These are phyloP conservation scores for Auricularia cornea DNA, from an alignment of 768 basidiomycete genomes.

Conservation along the genomic window DNA sequence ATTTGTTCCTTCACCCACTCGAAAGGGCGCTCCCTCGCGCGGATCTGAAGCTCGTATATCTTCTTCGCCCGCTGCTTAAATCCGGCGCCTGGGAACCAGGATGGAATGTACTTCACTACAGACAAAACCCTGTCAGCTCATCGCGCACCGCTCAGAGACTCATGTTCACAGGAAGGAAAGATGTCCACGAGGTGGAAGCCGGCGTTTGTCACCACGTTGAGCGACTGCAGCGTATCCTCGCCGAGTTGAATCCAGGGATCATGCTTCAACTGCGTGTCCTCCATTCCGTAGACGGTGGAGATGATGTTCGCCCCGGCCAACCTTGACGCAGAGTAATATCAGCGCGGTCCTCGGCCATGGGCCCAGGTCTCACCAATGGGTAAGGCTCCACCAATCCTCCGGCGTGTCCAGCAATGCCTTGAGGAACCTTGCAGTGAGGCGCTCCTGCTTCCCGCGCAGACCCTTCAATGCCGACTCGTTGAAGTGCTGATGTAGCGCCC, in stretches of 20 bases:
- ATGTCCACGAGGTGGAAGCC: slow-evolving; percentile 7
- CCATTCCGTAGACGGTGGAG: slow-evolving; percentile 34
- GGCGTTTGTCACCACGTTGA: slow-evolving; percentile 31
- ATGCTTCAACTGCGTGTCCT: slow-evolving; percentile 25
- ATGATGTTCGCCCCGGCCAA: slow-evolving; percentile 32
- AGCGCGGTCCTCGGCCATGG: too few relatives aligned
- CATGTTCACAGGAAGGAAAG: slow-evolving; percentile 9
- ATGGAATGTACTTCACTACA: slow-evolving; percentile 11
- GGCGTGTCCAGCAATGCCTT: slow-evolving; percentile 31
- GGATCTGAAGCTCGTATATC: not conserved
- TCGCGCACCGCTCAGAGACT: not conserved
- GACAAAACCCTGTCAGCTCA: not conserved
- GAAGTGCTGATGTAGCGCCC: slow-evolving; percentile 33
- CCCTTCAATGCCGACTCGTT: slow-evolving; percentile 16
- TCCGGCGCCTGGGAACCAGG: slow-evolving; percentile 15
- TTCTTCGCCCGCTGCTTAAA: slow-evolving; percentile 8
- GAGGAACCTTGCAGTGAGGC: slow-evolving; percentile 31
- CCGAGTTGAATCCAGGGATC: slow-evolving; percentile 35
- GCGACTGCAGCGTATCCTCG: slow-evolving; percentile 28
- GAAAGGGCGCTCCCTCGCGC: not conserved
- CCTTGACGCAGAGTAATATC: too few relatives aligned
- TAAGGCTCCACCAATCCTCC: slow-evolving; percentile 27
- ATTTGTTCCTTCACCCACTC: slow-evolving; percentile 16
- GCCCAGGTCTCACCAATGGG: slow-evolving; percentile 28
- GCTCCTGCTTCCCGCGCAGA: slow-evolving; percentile 24